A percentile compares a stretch with the other conserved stretches of the same genome.
phyloP scores from a whole-genome alignment of 306 rosid genomes.

The Cucumis melo region DNA sequence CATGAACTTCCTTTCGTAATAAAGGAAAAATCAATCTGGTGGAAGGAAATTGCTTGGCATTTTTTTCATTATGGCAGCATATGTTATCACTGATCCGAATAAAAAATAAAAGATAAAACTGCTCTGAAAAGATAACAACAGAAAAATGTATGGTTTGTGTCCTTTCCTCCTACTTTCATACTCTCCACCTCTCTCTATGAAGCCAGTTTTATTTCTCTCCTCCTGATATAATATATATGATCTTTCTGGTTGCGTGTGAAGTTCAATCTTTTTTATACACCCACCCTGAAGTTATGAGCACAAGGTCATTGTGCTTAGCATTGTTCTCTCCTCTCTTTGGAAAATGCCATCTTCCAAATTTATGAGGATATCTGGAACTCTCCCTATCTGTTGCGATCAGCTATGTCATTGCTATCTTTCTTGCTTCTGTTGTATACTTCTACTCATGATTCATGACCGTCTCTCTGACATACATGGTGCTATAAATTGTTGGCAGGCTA shows the following conservation, averaged over 20 bases:
- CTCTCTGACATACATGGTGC: neutral
- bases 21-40: neutral
- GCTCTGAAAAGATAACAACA: neutral
- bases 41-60: neutral
- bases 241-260: neutral
- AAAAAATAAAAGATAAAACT: neutral
- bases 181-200: neutral
- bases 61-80: neutral
- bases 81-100: neutral
- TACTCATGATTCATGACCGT: neutral
- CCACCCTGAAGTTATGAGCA: neutral
- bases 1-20: neutral
- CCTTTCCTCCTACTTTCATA: neutral
- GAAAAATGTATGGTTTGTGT: neutral
- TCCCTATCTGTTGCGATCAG: neutral
- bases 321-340: neutral
- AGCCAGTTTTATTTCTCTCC: neutral
- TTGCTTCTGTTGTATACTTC: neutral
- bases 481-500: constrained; percentile 44
- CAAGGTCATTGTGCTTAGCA: neutral
- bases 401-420: neutral
- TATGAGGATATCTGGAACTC: neutral
- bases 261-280: neutral
- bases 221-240: neutral
- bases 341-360: neutral